Percentiles rank a stretch among this genome's conserved stretches.
Conservation (phyloP, 2,329 filamentous ascomycete genomes). For the Calonectria crousiana region DNA sequence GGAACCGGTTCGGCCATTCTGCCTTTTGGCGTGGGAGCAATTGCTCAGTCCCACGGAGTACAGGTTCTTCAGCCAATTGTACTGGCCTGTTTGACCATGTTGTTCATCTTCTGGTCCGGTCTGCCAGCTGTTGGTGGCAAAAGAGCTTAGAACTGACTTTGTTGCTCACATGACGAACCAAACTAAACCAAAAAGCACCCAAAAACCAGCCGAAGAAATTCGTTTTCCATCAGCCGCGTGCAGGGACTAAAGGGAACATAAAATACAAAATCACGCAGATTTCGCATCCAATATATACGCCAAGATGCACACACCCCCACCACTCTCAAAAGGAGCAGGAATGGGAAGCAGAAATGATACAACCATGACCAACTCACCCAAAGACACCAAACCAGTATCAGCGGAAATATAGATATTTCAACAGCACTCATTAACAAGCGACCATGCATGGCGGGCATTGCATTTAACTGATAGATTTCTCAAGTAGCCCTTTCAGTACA, state of each 20-base stretch:
- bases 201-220: too few relatives aligned
- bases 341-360: not conserved
- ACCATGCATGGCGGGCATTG: not conserved
- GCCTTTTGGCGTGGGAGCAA: slow-evolving; percentile 74
- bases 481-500: not conserved
- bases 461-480: not conserved
- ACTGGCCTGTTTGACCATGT: slow-evolving; percentile 59
- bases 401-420: not conserved
- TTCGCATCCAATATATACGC: not conserved
- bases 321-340: not conserved
- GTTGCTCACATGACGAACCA: not conserved
- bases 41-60: slow-evolving; percentile 70
- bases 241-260: too few relatives aligned
- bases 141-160: slow-evolving; percentile 45
- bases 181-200: not conserved
- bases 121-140: slow-evolving; percentile 58
- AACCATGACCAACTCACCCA: not conserved
- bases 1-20: slow-evolving; percentile 76
- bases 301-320: not conserved
- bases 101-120: slow-evolving; percentile 60
- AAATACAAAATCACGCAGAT: not conserved
- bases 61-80: slow-evolving; percentile 69
- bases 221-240: not conserved
- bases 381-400: not conserved
- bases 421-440: not conserved